Evolutionary conservation across 1,284 basidiomycete species (phyloP).

Genomic region (Leccinum insolens): DNA sequence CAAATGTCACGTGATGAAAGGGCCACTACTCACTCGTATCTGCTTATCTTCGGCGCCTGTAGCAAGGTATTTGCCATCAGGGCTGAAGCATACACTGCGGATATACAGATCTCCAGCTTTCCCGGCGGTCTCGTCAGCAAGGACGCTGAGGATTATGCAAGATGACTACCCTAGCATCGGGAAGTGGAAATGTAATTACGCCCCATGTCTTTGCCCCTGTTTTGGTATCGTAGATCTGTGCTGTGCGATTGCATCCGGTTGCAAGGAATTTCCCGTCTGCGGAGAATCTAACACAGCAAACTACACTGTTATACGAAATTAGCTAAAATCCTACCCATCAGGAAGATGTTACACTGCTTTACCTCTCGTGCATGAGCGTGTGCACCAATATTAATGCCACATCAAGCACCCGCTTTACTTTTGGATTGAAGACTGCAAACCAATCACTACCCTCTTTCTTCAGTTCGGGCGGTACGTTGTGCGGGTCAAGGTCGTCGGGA

Average conservation of each 20-base stretch:
- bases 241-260: slow-evolving; percentile 78
- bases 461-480: slow-evolving; percentile 46
- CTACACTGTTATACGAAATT: slow-evolving; percentile 50
- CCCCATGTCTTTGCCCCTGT: slow-evolving; percentile 69
- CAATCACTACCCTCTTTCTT: slow-evolving; percentile 91
- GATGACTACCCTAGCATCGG: slow-evolving; percentile 14
- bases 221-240: slow-evolving; percentile 77
- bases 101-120: slow-evolving; percentile 81
- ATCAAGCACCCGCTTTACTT: slow-evolving; percentile 81
- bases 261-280: slow-evolving; percentile 80
- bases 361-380: slow-evolving; percentile 93
- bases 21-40: slow-evolving; percentile 62
- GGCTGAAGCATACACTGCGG: slow-evolving; percentile 83
- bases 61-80: slow-evolving; percentile 79
- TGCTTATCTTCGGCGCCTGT: slow-evolving; percentile 86
- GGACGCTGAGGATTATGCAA: slow-evolving; percentile 47
- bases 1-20: slow-evolving; percentile 12
- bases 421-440: slow-evolving; percentile 94
- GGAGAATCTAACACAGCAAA: slow-evolving; percentile 83
- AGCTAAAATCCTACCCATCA: slow-evolving; percentile 6
- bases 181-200: slow-evolving; percentile 18
- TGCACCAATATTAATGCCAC: slow-evolving; percentile 74
- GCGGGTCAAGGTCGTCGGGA: slow-evolving; percentile 51
- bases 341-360: slow-evolving; percentile 27
- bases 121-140: slow-evolving; percentile 68